Conservation (phyloP, 805 yeast genomes). For the Kuraishia hungarica region DNA sequence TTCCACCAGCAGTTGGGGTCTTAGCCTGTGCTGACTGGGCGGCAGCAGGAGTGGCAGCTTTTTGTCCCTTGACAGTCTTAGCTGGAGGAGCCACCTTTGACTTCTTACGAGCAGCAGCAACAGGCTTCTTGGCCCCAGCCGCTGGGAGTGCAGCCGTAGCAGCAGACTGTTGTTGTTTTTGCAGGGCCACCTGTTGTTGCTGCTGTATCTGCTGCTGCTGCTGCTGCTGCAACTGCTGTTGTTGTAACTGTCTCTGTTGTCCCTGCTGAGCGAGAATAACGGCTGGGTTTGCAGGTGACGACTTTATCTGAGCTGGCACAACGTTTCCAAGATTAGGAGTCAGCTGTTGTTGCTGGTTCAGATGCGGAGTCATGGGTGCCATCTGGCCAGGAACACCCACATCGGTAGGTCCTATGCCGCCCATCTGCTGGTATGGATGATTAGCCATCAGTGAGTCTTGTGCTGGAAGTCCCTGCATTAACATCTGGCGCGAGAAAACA, state of each 20-base stretch:
- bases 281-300: conserved; percentile 6
- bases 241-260: conserved; percentile 14
- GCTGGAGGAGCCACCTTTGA: conserved; percentile 11
- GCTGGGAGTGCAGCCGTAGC: conserved; percentile 8
- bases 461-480: neutral
- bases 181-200: conserved; percentile 10
- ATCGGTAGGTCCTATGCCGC: neutral
- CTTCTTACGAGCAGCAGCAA: conserved; percentile 15
- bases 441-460: neutral
- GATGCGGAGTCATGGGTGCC: conserved; percentile 1
- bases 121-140: conserved; percentile 10
- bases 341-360: conserved; percentile 9
- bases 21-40: conserved; percentile 1
- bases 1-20: neutral
- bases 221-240: conserved; percentile 14
- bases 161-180: conserved; percentile 10
- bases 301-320: conserved; percentile 11
- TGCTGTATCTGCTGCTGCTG: conserved; percentile 6
- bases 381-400: neutral
- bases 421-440: neutral
- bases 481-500: neutral
- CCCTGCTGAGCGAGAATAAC: conserved; percentile 14
- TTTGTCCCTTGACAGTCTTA: conserved; percentile 6
- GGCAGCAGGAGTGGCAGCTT: conserved; percentile 5
- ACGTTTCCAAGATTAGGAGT: conserved; percentile 3